These are phyloP conservation scores for Anastatica hierochuntica DNA, from an alignment of 345 rosid species.

Conservation along the genomic window DNA sequence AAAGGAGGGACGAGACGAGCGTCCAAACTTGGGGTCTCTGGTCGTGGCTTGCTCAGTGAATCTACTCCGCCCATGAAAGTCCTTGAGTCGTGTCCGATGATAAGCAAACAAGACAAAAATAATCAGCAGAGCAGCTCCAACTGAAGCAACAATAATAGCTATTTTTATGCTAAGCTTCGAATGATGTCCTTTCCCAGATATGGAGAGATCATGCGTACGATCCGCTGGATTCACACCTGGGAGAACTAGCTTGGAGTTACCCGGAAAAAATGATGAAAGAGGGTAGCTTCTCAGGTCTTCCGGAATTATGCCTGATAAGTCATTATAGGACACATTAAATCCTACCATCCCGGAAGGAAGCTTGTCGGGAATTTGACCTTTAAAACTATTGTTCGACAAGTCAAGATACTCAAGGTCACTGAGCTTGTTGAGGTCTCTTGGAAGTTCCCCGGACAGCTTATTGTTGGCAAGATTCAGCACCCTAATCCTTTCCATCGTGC, in stretches of 20 bases:
- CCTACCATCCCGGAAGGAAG: conserved; percentile 47
- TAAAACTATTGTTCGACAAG: conserved; percentile 69
- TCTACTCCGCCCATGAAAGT: conserved; percentile 48
- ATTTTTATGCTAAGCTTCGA: conserved; percentile 41
- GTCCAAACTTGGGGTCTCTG: conserved; percentile 48
- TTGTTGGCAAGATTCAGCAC: conserved; percentile 66
- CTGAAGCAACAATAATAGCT: conserved; percentile 66
- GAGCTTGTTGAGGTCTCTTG: conserved; percentile 66
- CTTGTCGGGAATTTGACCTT: conserved; percentile 55
- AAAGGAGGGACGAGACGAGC: conserved; percentile 51
- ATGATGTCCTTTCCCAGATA: conserved; percentile 19
- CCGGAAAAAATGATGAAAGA: conserved; percentile 58
- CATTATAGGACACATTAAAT: conserved; percentile 74
- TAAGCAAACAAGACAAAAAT: conserved; percentile 59
- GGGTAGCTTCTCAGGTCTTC: conserved; percentile 41
- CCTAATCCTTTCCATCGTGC: conserved; percentile 45
- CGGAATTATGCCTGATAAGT: conserved; percentile 62
- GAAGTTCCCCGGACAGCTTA: conserved; percentile 55
- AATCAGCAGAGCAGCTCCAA: conserved; percentile 56
- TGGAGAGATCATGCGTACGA: conserved; percentile 7
- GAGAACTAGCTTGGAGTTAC: conserved; percentile 42
- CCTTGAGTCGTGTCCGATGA: conserved; percentile 50
- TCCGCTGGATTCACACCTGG: conserved; percentile 24
- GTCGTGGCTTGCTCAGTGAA: conserved; percentile 35
- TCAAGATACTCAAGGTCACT: conserved; percentile 58